Percentiles rank a stretch among this genome's conserved stretches.
Conservation (phyloP, 345 rosid species). For the Sonneratia alba region DNA sequence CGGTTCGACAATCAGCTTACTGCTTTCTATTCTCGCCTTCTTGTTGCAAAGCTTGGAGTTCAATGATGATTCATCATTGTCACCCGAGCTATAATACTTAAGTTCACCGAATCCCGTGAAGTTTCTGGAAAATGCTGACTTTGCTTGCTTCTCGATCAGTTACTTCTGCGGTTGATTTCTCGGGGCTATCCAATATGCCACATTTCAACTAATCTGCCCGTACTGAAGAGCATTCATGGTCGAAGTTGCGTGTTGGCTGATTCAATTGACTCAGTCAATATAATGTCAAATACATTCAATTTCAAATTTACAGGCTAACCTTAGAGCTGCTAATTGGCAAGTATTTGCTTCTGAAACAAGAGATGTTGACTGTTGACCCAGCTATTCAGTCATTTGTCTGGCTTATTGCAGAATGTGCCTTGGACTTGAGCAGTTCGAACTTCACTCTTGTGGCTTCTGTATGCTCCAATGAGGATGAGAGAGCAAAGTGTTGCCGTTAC, state of each 20-base stretch:
- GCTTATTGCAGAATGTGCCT: conserved; percentile 63
- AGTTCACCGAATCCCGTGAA: neutral
- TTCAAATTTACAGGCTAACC: neutral
- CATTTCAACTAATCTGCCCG: neutral
- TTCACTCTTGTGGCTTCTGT: conserved; percentile 68
- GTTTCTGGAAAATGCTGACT: neutral
- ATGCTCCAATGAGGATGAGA: conserved; percentile 45
- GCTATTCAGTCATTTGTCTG: neutral
- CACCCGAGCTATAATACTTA: neutral
- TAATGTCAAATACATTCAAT: neutral
- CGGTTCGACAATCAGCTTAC: neutral
- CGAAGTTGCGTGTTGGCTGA: neutral
- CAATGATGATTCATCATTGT: neutral
- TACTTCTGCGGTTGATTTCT: neutral
- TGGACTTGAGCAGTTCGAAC: conserved; percentile 65
- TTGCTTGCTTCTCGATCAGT: too few species aligned
- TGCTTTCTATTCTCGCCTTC: neutral
- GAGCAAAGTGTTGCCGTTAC: conserved; percentile 91
- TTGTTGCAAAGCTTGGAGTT: neutral
- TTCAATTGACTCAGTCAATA: neutral
- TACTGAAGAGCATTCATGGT: neutral
- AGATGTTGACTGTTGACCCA: neutral
- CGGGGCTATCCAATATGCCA: neutral
- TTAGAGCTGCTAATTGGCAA: neutral
- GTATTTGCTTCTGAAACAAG: neutral